Conservation (phyloP, 352 stramenopile species). For the Pythium aquatile region DNA sequence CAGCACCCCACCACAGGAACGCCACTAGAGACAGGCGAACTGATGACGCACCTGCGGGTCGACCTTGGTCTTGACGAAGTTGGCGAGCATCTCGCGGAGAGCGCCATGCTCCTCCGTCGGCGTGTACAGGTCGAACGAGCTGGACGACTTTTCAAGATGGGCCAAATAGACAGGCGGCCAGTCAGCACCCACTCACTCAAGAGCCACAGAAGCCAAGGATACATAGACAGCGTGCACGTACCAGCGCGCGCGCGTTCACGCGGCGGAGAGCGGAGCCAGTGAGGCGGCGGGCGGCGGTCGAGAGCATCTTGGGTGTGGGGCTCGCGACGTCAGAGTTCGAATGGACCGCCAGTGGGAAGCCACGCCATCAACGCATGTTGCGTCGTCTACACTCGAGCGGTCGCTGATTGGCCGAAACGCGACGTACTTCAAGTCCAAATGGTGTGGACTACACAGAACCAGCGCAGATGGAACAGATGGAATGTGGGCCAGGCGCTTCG, state of each 20-base stretch:
- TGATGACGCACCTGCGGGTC: slow-evolving; percentile 88
- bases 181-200: background rate
- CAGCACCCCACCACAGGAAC: background rate
- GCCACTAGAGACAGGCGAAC: background rate
- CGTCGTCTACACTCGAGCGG: slow-evolving; percentile 17
- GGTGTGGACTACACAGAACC: slow-evolving; percentile 20
- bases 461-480: background rate
- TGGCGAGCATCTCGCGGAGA: slow-evolving; percentile 91
- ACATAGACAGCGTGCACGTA: background rate
- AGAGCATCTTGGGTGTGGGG: slow-evolving; percentile 17
- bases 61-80: slow-evolving; percentile 95
- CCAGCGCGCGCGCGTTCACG: slow-evolving; percentile 21
- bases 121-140: slow-evolving; percentile 75
- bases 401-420: slow-evolving; percentile 23
- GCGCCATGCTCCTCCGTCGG: slow-evolving; percentile 88
- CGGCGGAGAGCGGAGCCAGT: slow-evolving; percentile 13
- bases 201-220: background rate
- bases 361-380: background rate
- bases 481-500: slow-evolving; percentile 4
- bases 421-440: slow-evolving; percentile 27
- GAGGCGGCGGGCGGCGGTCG: slow-evolving; percentile 20
- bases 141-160: slow-evolving; percentile 15
- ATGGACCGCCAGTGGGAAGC: slow-evolving; percentile 6
- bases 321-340: slow-evolving; percentile 11
- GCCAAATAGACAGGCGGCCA: slow-evolving; percentile 3